Evolutionary conservation across 2,329 filamentous ascomycete genomes (phyloP).

Genomic region (Xylariomycetidae sp.): DNA sequence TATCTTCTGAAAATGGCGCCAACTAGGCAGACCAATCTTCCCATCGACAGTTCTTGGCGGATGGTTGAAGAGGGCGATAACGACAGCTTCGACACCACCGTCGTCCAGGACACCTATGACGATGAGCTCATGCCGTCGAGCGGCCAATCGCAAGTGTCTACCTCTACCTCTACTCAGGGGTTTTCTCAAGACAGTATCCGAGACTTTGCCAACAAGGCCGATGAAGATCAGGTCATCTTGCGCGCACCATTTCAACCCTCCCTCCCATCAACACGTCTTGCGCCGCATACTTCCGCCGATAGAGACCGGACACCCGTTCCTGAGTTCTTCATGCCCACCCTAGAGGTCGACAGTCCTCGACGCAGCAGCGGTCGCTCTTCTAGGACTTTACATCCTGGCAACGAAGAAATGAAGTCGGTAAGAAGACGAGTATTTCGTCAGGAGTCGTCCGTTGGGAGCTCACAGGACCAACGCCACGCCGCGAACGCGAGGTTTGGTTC

Average conservation of each 20-base stretch:
- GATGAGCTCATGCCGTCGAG: constrained; percentile 38
- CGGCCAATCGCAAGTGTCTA: constrained; percentile 44
- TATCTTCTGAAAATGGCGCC: constrained; percentile 20
- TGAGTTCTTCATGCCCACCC: constrained; percentile 49
- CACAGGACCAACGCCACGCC: constrained; percentile 11
- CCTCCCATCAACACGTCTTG: constrained; percentile 28
- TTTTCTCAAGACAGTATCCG: constrained; percentile 56
- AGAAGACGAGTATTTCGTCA: constrained; percentile 24
- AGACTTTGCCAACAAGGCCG: constrained; percentile 47
- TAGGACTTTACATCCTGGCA: constrained; percentile 27
- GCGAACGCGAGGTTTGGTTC: constrained; percentile 2
- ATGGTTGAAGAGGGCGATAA: constrained; percentile 56
- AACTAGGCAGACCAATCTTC: constrained; percentile 23
- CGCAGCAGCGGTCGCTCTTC: constrained; percentile 31
- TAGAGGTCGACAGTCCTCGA: constrained; percentile 36
- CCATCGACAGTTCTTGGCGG: constrained; percentile 54
- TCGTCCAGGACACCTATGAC: constrained; percentile 41
- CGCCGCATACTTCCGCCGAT: constrained; percentile 20
- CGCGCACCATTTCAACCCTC: constrained; percentile 53
- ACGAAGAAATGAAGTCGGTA: constrained; percentile 20
- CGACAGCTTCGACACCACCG: constrained; percentile 55
- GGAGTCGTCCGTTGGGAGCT: constrained; percentile 14
- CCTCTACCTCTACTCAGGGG: constrained; percentile 35
- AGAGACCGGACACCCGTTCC: constrained; percentile 41
- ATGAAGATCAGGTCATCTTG: constrained; percentile 52